Evolutionary conservation across 2,329 filamentous ascomycete species (phyloP), one percentile per base, ranked within the genome.

Genomic region (Teratosphaeria zuluensis): DNA sequence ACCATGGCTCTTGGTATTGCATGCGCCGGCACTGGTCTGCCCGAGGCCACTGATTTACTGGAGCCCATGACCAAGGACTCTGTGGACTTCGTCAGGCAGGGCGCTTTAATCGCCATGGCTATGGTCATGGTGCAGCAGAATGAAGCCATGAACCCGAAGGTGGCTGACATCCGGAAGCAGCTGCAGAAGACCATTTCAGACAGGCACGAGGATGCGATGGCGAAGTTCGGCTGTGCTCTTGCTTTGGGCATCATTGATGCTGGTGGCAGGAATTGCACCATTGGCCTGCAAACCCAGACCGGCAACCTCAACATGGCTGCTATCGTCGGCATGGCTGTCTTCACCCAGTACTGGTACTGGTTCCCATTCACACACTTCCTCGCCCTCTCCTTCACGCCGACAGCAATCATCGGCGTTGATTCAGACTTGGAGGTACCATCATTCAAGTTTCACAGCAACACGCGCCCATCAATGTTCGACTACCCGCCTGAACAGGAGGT

Each of bases 91-190:
- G 94, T 99, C 56, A 87, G 95, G 66, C 94, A 99, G 75, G 94
- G 95, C 71, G 92, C 94, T 48, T 80, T 97, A 63, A 97, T 99
- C 67, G 85, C 94, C 2, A 81, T 97, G 59, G 85, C 94, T 61
- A 99, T 99, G 94, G 96, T 99, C 68, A 87, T 99, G 82, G 89
- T 96, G n/a, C 94, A 99, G 77, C 94, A 97, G 74, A 99, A 97
- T 69, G 94, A 99, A 76, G 87, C 88, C 31, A 95, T 96, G 90
- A 99, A 97, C 76, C 92, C 94, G 68, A 96, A 97, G 80, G 92
- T 96, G 54, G 84, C 86, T 24, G 83, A 86, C 1, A 92, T 97
- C 65, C 87, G 94, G 68, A 96, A 96, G 79, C 92, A 89, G 2
- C 84, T 99, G 62, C 88, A 90, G 78, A 97, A 96, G 81, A 90